A percentile compares a stretch with the other conserved stretches of the same genome.
These are phyloP conservation scores for Saccharomyces pastorianus DNA, from an alignment of 1,139 yeast species.

Conservation along the genomic window DNA sequence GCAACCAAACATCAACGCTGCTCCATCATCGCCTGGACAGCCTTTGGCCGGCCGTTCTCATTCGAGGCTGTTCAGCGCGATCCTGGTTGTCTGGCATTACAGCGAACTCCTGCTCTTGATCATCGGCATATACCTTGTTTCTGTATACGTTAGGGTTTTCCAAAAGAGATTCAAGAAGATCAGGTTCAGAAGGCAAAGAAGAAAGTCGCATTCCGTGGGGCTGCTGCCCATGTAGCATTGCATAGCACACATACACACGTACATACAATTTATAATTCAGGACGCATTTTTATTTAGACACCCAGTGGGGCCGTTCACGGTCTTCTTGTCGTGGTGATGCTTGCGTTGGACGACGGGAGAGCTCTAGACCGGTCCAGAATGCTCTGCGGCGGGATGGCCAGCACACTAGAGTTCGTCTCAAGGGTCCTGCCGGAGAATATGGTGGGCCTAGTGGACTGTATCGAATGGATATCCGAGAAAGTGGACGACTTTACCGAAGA, in stretches of 20 bases:
- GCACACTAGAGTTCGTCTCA: conserved; percentile 52
- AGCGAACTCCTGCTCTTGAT: conserved; percentile 7
- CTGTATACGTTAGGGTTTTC: conserved; percentile 18
- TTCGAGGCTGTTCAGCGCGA: not conserved
- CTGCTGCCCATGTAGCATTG: conserved; percentile 8
- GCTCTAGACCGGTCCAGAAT: conserved; percentile 43
- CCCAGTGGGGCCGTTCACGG: not conserved
- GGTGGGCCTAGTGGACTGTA: conserved; percentile 36
- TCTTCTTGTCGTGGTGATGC: conserved; percentile 8
- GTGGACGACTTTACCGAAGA: conserved; percentile 36
- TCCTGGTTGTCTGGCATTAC: not conserved
- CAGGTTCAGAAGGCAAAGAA: conserved; percentile 1
- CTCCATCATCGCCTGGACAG: not conserved
- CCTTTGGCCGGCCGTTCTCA: not conserved
- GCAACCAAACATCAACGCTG: conserved; percentile 14
- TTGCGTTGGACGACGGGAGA: not conserved
- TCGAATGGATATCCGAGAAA: conserved; percentile 31
- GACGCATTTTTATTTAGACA: not conserved
- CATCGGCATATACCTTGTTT: conserved; percentile 12
- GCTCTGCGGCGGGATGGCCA: conserved; percentile 60
- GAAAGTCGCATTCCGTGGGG: not conserved
- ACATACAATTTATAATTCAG: not conserved
- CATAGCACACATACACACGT: not conserved
- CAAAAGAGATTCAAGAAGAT: conserved; percentile 7
- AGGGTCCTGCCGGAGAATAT: conserved; percentile 41